Conservation (phyloP, 23 red algal genomes). For the Porphyridium purpureum region DNA sequence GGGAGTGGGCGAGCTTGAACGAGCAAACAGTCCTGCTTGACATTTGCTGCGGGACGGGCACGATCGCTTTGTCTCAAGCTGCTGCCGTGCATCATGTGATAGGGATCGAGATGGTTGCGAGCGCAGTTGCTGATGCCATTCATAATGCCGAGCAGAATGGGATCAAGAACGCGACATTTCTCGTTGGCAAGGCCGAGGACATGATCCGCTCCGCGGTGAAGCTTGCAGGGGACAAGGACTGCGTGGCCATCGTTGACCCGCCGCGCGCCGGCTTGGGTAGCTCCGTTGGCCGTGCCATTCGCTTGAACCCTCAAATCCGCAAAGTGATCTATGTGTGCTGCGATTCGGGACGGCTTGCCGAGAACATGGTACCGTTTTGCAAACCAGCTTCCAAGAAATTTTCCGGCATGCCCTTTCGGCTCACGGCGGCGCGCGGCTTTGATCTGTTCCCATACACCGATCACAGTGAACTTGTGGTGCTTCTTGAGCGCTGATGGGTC, state of each 20-base stretch:
- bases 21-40: conserved; percentile 32
- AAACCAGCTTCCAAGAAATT: conserved; percentile 66
- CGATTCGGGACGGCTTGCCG: conserved; percentile 41
- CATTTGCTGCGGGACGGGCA: conserved; percentile 79
- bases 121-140: conserved; percentile 51
- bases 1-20: conserved; percentile 19
- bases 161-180: conserved; percentile 45
- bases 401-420: conserved; percentile 45
- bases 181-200: conserved; percentile 39
- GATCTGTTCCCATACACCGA: conserved; percentile 82
- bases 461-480: conserved; percentile 42
- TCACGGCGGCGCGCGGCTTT: conserved; percentile 27
- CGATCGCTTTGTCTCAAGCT: conserved; percentile 60
- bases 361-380: conserved; percentile 31
- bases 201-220: conserved; percentile 26
- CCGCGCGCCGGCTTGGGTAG: conserved; percentile 43
- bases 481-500: conserved; percentile 40
- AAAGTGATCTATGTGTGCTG: conserved; percentile 69
- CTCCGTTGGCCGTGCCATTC: conserved; percentile 45
- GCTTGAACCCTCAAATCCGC: conserved; percentile 20
- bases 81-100: conserved; percentile 48
- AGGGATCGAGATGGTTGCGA: conserved; percentile 53
- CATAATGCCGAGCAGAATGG: conserved; percentile 38
- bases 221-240: conserved; percentile 2
- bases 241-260: conserved; percentile 63